A percentile compares a stretch with the other conserved stretches of the same genome.
Evolutionary conservation across 164 flowering plant species (phyloP).

Genomic region (Paratinospora sagittata): DNA sequence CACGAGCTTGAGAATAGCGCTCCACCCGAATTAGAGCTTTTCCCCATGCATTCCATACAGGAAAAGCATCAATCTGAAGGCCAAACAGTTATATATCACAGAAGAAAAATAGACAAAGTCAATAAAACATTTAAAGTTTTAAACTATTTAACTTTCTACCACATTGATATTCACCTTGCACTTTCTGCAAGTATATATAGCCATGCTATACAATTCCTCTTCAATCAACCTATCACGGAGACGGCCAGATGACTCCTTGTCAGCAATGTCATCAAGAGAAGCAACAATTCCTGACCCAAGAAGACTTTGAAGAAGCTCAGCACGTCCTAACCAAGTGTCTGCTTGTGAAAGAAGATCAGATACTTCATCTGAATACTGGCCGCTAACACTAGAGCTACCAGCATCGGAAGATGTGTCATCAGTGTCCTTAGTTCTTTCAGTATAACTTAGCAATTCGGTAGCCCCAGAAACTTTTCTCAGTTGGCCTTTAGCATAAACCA

Average conservation of each 20-base stretch:
- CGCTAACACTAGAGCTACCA: constrained; percentile 87
- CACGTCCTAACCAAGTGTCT: constrained; percentile 86
- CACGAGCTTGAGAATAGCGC: constrained; percentile 95
- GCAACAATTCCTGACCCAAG: constrained; percentile 94
- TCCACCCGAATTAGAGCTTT: constrained; percentile 95
- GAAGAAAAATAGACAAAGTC: not conserved
- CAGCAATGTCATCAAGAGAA: constrained; percentile 93
- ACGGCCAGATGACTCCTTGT: constrained; percentile 76
- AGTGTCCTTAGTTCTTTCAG: constrained; percentile 65
- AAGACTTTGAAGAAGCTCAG: constrained; percentile 96
- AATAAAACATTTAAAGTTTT: not conserved
- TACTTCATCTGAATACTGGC: constrained; percentile 77
- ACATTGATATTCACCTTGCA: constrained; percentile 60
- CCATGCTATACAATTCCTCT: constrained; percentile 96
- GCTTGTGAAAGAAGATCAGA: constrained; percentile 74
- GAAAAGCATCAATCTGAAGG: constrained; percentile 85
- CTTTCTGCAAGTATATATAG: constrained; percentile 93
- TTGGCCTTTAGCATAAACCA: constrained; percentile 64
- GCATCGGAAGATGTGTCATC: constrained; percentile 96
- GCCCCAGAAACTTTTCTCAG: constrained; percentile 70
- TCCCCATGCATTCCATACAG: constrained; percentile 99
- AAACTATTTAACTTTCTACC: not conserved
- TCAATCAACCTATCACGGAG: constrained; percentile 82
- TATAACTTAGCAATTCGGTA: constrained; percentile 52
- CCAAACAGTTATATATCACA: constrained; percentile 9